A percentile compares a stretch with the other conserved stretches of the same genome.
These are phyloP conservation scores for Talaromyces rugulosus DNA, from an alignment of 2,329 filamentous ascomycete species.

Conservation along the genomic window DNA sequence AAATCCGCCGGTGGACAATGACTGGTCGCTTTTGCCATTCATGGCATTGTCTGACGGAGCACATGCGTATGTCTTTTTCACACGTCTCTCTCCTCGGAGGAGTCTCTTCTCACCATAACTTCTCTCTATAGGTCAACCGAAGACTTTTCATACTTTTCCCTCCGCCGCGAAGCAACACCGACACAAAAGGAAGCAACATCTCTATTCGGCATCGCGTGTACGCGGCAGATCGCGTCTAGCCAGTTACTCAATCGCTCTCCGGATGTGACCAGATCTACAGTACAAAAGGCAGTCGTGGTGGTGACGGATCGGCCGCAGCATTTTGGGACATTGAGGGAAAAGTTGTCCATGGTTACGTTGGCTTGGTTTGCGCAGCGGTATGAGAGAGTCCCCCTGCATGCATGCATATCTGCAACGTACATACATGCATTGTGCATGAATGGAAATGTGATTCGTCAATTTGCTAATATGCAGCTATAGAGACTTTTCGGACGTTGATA, in stretches of 20 bases:
- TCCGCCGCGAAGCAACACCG: slow-evolving; percentile 55
- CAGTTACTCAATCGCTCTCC: slow-evolving; percentile 71
- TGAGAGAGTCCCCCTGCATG: slow-evolving; percentile 16
- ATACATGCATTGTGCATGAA: not conserved
- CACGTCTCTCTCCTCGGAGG: not conserved
- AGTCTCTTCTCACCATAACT: not conserved
- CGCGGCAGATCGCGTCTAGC: slow-evolving; percentile 79
- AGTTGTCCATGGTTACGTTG: slow-evolving; percentile 82
- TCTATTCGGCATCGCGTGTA: slow-evolving; percentile 94
- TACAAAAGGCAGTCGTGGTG: slow-evolving; percentile 96
- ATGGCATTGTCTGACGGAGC: slow-evolving; percentile 96
- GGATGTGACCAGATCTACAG: slow-evolving; percentile 94
- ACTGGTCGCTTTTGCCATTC: slow-evolving; percentile 89
- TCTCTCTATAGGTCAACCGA: slow-evolving; percentile 66
- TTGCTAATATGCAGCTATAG: slow-evolving; percentile 27
- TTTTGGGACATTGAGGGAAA: slow-evolving; percentile 86
- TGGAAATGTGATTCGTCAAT: not conserved
- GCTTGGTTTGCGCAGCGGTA: slow-evolving; percentile 93
- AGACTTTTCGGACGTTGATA: slow-evolving; percentile 88
- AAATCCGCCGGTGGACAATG: slow-evolving; percentile 77
- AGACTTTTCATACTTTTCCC: slow-evolving; percentile 98
- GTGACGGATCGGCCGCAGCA: slow-evolving; percentile 86
- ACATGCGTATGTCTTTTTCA: slow-evolving; percentile 65
- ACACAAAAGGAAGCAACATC: slow-evolving; percentile 60
- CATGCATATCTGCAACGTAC: not conserved